These are phyloP conservation scores for Lasiosphaeria hispida DNA, from an alignment of 495 filamentous ascomycete species.

Conservation along the genomic window DNA sequence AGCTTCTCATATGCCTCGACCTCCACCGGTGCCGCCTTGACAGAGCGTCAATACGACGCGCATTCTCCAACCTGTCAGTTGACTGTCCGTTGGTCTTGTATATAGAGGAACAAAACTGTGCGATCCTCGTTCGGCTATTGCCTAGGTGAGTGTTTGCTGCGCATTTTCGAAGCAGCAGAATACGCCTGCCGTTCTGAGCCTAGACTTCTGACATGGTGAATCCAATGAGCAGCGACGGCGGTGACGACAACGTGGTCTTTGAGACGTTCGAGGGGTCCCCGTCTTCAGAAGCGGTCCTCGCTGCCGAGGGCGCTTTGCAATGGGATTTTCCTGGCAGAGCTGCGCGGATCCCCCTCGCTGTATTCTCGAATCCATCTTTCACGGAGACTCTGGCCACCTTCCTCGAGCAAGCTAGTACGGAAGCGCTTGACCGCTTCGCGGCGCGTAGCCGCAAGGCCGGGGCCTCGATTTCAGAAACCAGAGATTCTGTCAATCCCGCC, in stretches of 20 bases:
- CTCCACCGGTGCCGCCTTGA: background rate
- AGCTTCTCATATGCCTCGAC: no score
- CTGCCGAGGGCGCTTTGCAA: conserved; percentile 4
- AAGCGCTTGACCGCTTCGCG: no score
- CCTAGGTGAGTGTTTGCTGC: background rate
- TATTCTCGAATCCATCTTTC: background rate
- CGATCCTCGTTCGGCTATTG: background rate
- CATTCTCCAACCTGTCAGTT: conserved; percentile 3
- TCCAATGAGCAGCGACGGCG: conserved; percentile 1
- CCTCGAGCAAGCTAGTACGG: background rate
- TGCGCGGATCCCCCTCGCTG: background rate
- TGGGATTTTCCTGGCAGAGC: conserved; percentile 3
- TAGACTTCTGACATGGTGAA: conserved; percentile 1
- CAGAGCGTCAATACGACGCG: background rate
- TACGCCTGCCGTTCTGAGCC: conserved; percentile 5
- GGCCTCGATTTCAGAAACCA: no score
- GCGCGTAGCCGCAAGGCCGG: no score
- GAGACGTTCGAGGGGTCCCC: conserved; percentile 9
- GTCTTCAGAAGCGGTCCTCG: conserved; percentile 5
- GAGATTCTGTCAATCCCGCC: no score
- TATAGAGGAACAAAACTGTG: background rate
- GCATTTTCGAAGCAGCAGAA: background rate
- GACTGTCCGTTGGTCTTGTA: background rate
- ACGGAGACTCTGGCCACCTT: no score
- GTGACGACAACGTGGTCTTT: conserved; percentile 5